These are phyloP conservation scores for Plasmodium falciparum DNA, from an alignment of 169 alveolate genomes.

Conservation along the genomic window DNA sequence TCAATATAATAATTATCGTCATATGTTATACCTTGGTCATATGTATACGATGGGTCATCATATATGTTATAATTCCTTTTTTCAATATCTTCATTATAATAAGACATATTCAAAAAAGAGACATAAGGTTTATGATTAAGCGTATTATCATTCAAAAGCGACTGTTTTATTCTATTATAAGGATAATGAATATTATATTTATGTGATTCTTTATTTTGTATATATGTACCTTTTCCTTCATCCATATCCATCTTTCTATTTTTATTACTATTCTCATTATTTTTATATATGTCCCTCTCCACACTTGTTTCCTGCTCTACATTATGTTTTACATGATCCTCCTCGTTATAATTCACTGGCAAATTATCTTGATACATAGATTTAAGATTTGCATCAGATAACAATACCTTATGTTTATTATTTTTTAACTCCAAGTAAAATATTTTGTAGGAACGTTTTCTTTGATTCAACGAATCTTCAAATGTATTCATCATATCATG, in stretches of 20 bases:
- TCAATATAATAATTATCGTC: background rate
- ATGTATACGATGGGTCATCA: too few relatives aligned
- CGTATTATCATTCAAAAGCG: background rate
- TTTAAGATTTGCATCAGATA: background rate
- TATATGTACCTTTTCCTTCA: background rate
- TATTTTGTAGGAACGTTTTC: constrained; percentile 6
- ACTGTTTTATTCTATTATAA: background rate
- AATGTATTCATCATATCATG: background rate
- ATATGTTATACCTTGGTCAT: background rate
- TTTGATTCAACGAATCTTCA: constrained; percentile 8
- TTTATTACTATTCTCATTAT: background rate
- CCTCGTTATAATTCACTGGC: too few relatives aligned
- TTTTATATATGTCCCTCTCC: background rate
- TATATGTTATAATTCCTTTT: background rate
- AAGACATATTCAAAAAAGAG: background rate
- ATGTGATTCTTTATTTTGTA: background rate
- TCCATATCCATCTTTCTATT: background rate
- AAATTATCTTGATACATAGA: too few relatives aligned
- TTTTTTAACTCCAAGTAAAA: background rate
- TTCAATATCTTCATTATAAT: background rate
- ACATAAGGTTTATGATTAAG: background rate
- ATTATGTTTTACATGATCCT: too few relatives aligned
- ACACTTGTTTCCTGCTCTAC: background rate
- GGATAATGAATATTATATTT: background rate
- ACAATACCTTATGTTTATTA: background rate